phyloP scores from a whole-genome alignment of 1,284 basidiomycete genomes.

The Marasmius tenuissimus region DNA sequence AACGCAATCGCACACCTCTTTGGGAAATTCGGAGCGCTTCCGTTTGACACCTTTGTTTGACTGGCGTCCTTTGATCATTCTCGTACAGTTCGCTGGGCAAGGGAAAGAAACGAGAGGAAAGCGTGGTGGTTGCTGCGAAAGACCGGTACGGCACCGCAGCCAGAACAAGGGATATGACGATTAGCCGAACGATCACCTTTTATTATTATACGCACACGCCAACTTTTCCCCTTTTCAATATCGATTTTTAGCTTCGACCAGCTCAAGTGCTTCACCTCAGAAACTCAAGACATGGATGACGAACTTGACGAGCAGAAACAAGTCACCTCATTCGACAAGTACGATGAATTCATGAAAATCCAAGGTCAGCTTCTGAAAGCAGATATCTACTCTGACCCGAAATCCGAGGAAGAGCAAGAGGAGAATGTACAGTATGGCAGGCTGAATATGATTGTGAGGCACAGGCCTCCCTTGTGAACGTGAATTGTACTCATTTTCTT shows the following conservation, averaged over 20 bases:
- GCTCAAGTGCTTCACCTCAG: too few relatives aligned
- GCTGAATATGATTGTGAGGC: slow-evolving; percentile 45
- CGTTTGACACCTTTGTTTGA: slow-evolving; percentile 34
- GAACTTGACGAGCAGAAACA: slow-evolving; percentile 41
- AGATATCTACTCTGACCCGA: slow-evolving; percentile 47
- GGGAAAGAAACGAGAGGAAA: neutral
- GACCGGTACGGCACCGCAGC: too few relatives aligned
- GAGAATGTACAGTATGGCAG: slow-evolving; percentile 42
- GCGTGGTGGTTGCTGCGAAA: neutral
- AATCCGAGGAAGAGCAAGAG: slow-evolving; percentile 45
- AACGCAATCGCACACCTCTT: slow-evolving; percentile 26
- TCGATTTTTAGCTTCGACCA: too few relatives aligned
- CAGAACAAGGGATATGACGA: too few relatives aligned
- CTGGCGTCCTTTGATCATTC: slow-evolving; percentile 13
- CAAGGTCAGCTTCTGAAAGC: slow-evolving; percentile 54
- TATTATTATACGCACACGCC: too few relatives aligned
- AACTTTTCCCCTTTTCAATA: too few relatives aligned
- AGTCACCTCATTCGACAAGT: slow-evolving; percentile 60
- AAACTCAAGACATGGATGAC: slow-evolving; percentile 27
- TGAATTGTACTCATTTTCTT: slow-evolving; percentile 4
- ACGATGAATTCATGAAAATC: slow-evolving; percentile 54
- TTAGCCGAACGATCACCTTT: too few relatives aligned
- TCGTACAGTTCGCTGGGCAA: neutral
- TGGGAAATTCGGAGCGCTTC: slow-evolving; percentile 35
- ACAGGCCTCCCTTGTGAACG: neutral